phyloP scores from a whole-genome alignment of 306 rosid species.

The Prunus dulcis region DNA sequence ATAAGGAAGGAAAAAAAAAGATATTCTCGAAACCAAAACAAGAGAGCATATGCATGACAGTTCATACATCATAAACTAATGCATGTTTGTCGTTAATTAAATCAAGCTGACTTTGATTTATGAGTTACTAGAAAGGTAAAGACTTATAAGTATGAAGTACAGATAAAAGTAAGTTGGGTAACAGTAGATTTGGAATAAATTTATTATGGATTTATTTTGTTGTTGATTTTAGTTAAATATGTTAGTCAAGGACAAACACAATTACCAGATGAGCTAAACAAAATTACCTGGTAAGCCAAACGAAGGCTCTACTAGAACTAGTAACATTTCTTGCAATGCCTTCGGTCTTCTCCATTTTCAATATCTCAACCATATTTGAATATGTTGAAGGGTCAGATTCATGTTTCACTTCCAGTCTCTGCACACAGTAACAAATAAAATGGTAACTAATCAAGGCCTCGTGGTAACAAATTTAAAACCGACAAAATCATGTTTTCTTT shows the following conservation, averaged over 20 bases:
- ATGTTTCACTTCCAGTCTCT: slow-evolving; percentile 69
- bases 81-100: not conserved
- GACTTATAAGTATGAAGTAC: not conserved
- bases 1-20: too few relatives aligned
- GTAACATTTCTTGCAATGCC: slow-evolving; percentile 46
- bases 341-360: slow-evolving; percentile 60
- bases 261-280: too few relatives aligned
- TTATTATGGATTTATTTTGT: too few relatives aligned
- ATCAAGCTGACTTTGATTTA: not conserved
- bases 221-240: not conserved
- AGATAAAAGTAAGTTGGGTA: not conserved
- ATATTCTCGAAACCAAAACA: too few relatives aligned
- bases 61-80: not conserved
- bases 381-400: slow-evolving; percentile 51
- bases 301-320: slow-evolving; percentile 71
- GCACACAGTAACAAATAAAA: not conserved
- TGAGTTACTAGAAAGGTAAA: not conserved
- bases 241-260: not conserved
- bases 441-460: too few relatives aligned
- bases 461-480: not conserved
- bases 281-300: slow-evolving; percentile 74
- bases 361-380: slow-evolving; percentile 74
- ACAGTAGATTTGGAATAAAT: not conserved
- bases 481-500: not conserved
- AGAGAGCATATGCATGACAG: too few relatives aligned